Conservation (phyloP, 805 yeast genomes). For the Jamesozyma lodderae region DNA sequence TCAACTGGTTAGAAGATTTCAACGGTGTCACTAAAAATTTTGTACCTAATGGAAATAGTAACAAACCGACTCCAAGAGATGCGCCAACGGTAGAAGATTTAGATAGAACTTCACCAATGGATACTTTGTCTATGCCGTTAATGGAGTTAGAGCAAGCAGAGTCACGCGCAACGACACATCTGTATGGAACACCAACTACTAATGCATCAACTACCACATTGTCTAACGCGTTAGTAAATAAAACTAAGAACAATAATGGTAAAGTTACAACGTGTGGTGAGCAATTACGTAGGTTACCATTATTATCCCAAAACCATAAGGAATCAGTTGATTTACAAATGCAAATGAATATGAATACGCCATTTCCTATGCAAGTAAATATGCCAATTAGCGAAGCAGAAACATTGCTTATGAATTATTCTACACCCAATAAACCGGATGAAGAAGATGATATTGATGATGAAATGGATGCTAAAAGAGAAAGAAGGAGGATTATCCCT, state of each 20-base stretch:
- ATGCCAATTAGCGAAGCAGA: slow-evolving; percentile 3
- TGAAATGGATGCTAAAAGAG: slow-evolving; percentile 13
- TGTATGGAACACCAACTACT: too few relatives aligned
- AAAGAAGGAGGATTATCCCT: slow-evolving; percentile 25
- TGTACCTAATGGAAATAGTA: background rate
- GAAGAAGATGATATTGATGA: slow-evolving; percentile 18
- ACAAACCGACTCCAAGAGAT: slow-evolving; percentile 5
- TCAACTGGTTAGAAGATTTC: slow-evolving; percentile 23
- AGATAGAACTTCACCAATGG: slow-evolving; percentile 28
- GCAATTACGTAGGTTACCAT: slow-evolving; percentile 24
- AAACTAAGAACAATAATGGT: background rate
- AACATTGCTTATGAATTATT: slow-evolving; percentile 8
- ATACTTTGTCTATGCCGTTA: slow-evolving; percentile 29
- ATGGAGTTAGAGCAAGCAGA: slow-evolving; percentile 23
- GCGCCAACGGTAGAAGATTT: slow-evolving; percentile 15
- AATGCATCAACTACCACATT: slow-evolving; percentile 1
- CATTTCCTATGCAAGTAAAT: background rate
- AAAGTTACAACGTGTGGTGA: slow-evolving; percentile 21
- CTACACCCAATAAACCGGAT: slow-evolving; percentile 6
- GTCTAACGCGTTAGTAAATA: background rate
- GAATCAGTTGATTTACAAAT: background rate
- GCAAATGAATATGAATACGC: background rate
- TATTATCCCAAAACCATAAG: slow-evolving; percentile 10
- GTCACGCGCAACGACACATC: too few relatives aligned
- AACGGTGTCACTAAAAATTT: slow-evolving; percentile 10